Base-by-base conservation (phyloP, 805 yeast genomes). In the Zygotorulaspora danielsina region DNA sequence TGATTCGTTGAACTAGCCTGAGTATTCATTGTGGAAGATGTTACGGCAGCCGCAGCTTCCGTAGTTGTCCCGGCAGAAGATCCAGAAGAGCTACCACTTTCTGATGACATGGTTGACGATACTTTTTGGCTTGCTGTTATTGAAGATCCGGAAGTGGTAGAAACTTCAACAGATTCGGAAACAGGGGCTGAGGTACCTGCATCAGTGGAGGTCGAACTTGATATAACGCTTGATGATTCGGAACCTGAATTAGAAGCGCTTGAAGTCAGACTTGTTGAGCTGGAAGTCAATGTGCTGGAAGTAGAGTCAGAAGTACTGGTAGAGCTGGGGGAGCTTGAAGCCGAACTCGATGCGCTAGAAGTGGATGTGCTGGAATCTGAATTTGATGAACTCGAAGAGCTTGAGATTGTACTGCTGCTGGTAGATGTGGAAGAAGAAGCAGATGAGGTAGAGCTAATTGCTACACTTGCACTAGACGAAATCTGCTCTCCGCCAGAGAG, bases 401-500 rank as follows among this genome's bases (percentile, higher is more conserved):
- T 15, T 6, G 46, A 29, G 5, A 51, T 30, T n/a, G 48, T 28
- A n/a, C 41, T 11, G 10, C 40, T 8, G 13, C 43, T n/a, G 15
- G 44, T 26, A 8, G 41, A 31, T 12, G 39, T 16, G 15, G 52
- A 28, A 22, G 48, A 17, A 9, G 49, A 21, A 12, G 48, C 25
- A 11, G 49, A 26, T 4, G 50, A 7, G 16, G 54, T 17, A n/a
- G 48, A 20, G 7, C 42, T n/a, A 3, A 45, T 11, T n/a, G 51
- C 17, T 10, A 45, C 30, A 4, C 42, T 12, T 8, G 50, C 22
- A n/a, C 42, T 19, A 9, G 48, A 36, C 25, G 55, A 19, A 15
- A 59, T 22, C 25, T 49, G 32, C 32, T 40, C 45, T 44, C 64
- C 63, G 30, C 41, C 42, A 31, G 53, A 53, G 34, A 59, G 49